Base-by-base conservation (phyloP, 2,329 filamentous ascomycete species). In the Stachybotrys chartarum region DNA sequence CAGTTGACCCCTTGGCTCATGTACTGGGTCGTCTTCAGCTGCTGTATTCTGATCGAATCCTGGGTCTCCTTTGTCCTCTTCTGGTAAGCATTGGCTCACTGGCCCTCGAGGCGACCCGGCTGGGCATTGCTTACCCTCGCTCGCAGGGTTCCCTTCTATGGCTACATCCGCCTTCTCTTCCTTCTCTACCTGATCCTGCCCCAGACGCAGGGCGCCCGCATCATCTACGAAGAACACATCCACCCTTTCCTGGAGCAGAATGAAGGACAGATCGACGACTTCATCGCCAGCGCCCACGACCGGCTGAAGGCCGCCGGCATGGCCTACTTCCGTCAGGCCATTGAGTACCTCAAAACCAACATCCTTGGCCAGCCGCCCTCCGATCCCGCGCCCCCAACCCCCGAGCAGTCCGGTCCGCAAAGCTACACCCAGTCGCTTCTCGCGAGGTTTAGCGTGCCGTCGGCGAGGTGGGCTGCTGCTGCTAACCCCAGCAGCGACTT, bases 1-100 rank as follows among this genome's bases (percentile, higher is more conserved):
- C 86, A 95, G 68, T 81, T 97, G 57, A 90, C 90, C 60, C 93
- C 93, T 86, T 99, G 94, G 94, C 83, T 97, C 62, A 97, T 97
- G 88, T 99, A 97, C 81, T 99, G 93, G 88, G 91, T 96, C 58
- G 91, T 96, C 30, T 83, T 97, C 61, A 89, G 90, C 58, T 87
- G 90, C 70, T 84, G 86, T 64, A 79, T 92, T 55, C 82, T 94
- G 58, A 83, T 86, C 72, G 94, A 97, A 75, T 92, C 88, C 50
- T 96, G 91, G 83, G 85, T 88, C 55, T 84, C 87, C 65, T 96
- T 93, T 75, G 86, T 97, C 66, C 81, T 97, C 50, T 81, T 81
- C 70, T 97, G 91, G 87, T 86, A 74, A 53, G 75, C 66, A 32
- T 56, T 32, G 17, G 46, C 53, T 17, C 35, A 35, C 24, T 16